Conservation (phyloP, 108 stramenopile genomes). For the Bacterosira constricta region DNA sequence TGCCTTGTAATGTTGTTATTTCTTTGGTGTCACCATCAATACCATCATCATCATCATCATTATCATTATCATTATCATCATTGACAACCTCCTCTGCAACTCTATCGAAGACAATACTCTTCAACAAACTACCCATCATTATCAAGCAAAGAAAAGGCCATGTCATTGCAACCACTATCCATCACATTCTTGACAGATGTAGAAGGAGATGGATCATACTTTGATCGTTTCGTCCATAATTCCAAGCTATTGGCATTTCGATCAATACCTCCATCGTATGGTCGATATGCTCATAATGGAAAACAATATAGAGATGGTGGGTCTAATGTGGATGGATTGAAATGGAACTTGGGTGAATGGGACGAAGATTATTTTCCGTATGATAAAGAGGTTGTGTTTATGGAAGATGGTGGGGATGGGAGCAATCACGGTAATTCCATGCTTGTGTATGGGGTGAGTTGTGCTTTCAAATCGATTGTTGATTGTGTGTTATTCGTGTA, state of each 20-base stretch:
- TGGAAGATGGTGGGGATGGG: conserved; percentile 30
- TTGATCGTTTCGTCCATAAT: conserved; percentile 74
- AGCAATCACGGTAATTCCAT: conserved; percentile 3
- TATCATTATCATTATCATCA: not conserved
- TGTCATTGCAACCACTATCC: not conserved
- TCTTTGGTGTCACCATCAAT: not conserved
- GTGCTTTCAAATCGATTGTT: too few species aligned
- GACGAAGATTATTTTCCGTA: conserved; percentile 68
- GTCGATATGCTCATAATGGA: not conserved
- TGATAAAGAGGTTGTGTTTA: conserved; percentile 64
- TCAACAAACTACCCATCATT: not conserved
- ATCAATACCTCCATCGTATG: conserved; percentile 29
- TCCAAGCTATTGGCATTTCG: conserved; percentile 75
- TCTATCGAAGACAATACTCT: not conserved
- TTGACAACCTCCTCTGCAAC: not conserved
- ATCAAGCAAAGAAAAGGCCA: not conserved
- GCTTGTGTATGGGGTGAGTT: conserved; percentile 42
- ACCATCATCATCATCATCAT: not conserved
- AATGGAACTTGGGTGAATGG: conserved; percentile 29
- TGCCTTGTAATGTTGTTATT: not conserved
- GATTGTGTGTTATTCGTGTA: too few species aligned
- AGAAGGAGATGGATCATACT: conserved; percentile 84
- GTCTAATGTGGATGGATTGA: not conserved
- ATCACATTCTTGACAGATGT: conserved; percentile 79
- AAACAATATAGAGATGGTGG: not conserved